Evolutionary conservation across 2,329 filamentous ascomycete genomes (phyloP).

Genomic region (Knoxdaviesia capensis): DNA sequence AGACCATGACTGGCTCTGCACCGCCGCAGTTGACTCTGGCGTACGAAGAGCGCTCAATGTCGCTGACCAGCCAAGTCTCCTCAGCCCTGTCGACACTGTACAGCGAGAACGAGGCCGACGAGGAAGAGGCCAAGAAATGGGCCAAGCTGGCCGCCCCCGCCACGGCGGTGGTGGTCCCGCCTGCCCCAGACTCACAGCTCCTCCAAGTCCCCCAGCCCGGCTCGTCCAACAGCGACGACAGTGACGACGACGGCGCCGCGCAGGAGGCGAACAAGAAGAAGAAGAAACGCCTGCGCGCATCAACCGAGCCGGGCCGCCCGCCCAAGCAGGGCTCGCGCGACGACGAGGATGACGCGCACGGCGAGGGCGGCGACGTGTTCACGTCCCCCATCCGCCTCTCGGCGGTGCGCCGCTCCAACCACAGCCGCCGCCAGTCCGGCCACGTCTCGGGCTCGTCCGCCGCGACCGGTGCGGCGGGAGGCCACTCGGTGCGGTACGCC

Average conservation of each 20-base stretch:
- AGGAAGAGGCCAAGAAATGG: no score
- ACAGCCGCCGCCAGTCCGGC: no score
- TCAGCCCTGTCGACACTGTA: conserved; percentile 36
- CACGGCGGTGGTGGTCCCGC: background rate
- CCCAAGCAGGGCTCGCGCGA: background rate
- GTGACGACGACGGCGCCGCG: background rate
- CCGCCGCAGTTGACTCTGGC: no score
- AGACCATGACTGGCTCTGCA: no score
- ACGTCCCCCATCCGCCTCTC: conserved; percentile 1
- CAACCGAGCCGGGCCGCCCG: conserved; percentile 8
- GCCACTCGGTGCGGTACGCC: no score
- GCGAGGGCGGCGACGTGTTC: background rate
- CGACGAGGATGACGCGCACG: background rate
- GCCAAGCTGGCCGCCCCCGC: conserved; percentile 1
- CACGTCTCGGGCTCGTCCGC: no score
- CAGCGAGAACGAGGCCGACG: conserved; percentile 28
- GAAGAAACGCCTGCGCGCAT: no score
- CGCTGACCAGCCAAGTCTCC: conserved; percentile 26
- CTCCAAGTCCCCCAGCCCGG: no score
- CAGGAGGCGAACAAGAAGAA: no score
- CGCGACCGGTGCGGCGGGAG: no score
- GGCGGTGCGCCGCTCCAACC: no score
- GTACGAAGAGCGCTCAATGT: no score
- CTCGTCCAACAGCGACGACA: background rate
- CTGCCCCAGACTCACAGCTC: conserved; percentile 1